phyloP scores from a whole-genome alignment of 345 rosid species.

The Lepidium sativum region DNA sequence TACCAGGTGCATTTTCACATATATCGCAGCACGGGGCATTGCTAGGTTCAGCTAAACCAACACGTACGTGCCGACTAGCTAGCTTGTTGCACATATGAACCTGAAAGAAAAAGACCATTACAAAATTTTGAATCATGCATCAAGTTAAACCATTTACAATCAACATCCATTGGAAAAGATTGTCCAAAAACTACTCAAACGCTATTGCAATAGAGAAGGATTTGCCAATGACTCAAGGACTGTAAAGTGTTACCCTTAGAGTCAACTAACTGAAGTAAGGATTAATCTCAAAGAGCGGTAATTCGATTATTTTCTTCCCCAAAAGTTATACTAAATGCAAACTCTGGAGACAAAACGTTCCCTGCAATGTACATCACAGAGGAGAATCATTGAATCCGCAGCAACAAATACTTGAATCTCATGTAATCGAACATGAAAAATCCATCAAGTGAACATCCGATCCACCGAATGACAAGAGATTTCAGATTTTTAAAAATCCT shows the following conservation, averaged over 20 bases:
- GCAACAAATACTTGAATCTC: constrained; percentile 1
- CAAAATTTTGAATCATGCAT: not conserved
- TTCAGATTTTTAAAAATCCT: not conserved
- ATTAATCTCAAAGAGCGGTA: constrained; percentile 1
- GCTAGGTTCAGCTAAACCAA: constrained; percentile 69
- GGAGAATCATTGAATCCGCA: constrained; percentile 3
- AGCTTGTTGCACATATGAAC: constrained; percentile 84
- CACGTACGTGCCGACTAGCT: constrained; percentile 73
- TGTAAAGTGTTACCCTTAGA: constrained; percentile 18
- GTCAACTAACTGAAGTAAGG: constrained; percentile 24
- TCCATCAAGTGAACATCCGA: not conserved
- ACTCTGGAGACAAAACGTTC: constrained; percentile 15
- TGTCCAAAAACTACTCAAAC: not conserved
- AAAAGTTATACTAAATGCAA: constrained; percentile 16
- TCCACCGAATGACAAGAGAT: not conserved
- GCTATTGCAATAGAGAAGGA: not conserved
- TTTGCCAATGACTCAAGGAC: constrained; percentile 18
- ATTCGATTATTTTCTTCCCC: not conserved
- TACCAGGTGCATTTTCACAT: constrained; percentile 85
- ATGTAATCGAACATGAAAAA: not conserved
- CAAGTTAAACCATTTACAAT: not conserved
- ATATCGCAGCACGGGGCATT: constrained; percentile 73
- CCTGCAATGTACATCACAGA: constrained; percentile 24
- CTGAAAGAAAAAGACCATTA: constrained; percentile 26
- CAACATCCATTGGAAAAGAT: not conserved